Percentiles rank a stretch among this genome's conserved stretches.
Conservation (phyloP, 805 yeast species). For the Myxozyma mucilagina region DNA sequence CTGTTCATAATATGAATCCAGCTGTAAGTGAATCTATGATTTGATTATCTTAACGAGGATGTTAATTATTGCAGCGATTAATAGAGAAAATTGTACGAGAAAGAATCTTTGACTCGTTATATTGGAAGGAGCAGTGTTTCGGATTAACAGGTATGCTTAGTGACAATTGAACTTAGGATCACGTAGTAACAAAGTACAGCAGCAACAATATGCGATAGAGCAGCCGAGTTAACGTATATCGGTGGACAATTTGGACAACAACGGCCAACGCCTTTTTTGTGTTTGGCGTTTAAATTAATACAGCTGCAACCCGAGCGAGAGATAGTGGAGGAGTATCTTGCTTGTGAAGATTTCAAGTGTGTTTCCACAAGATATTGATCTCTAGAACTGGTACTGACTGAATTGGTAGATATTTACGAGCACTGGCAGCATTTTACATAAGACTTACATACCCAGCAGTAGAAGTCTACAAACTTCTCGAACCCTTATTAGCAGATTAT, state of each 20-base stretch:
- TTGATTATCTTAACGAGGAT: neutral
- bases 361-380: neutral
- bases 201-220: constrained; percentile 52
- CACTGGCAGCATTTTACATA: constrained; percentile 64
- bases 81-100: constrained; percentile 61
- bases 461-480: constrained; percentile 54
- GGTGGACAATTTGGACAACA: constrained; percentile 61
- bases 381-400: neutral
- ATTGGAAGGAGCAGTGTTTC: constrained; percentile 60
- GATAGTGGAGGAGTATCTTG: constrained; percentile 54
- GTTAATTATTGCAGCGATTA: constrained; percentile 33
- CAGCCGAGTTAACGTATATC: constrained; percentile 48
- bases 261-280: constrained; percentile 70
- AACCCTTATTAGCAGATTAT: constrained; percentile 60
- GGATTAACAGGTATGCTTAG: constrained; percentile 43
- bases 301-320: constrained; percentile 71
- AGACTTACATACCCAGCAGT: constrained; percentile 48
- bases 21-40: constrained; percentile 13
- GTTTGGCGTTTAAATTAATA: constrained; percentile 71
- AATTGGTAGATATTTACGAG: constrained; percentile 53
- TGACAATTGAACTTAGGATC: neutral
- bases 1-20: constrained; percentile 27
- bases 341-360: constrained; percentile 70
- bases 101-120: constrained; percentile 55
- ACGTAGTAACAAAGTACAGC: constrained; percentile 33